phyloP scores from a whole-genome alignment of 2,329 filamentous ascomycete species.

The Raffaelea ambrosiae region DNA sequence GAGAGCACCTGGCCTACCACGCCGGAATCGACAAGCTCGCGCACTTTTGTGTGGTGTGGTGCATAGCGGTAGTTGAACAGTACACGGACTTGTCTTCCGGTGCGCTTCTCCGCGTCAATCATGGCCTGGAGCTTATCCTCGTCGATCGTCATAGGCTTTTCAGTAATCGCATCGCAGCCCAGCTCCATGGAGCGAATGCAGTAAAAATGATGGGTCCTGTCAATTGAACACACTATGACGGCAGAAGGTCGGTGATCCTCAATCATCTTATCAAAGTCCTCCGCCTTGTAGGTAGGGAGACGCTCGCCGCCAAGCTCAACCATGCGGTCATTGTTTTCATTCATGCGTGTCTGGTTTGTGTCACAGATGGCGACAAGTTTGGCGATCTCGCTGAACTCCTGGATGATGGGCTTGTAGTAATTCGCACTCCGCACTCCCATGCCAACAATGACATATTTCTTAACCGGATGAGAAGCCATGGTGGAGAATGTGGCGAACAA shows the following conservation, averaged over 20 bases:
- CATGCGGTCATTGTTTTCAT: conserved; percentile 44
- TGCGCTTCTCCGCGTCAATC: conserved; percentile 43
- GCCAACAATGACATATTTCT: conserved; percentile 48
- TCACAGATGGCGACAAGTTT: conserved; percentile 49
- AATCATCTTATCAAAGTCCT: conserved; percentile 51
- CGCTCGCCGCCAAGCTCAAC: conserved; percentile 32
- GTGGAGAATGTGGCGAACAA: background rate
- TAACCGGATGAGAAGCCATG: conserved; percentile 13
- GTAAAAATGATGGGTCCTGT: conserved; percentile 53
- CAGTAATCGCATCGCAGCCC: conserved; percentile 52
- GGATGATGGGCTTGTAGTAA: conserved; percentile 51
- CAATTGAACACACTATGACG: conserved; percentile 55
- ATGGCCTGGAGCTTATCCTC: conserved; percentile 44
- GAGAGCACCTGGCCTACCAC: conserved; percentile 48
- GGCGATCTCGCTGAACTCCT: conserved; percentile 40
- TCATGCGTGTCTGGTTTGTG: conserved; percentile 51
- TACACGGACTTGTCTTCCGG: conserved; percentile 41
- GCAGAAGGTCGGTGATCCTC: conserved; percentile 20
- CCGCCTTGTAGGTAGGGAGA: conserved; percentile 45
- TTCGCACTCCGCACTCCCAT: conserved; percentile 51
- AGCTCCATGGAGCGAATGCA: conserved; percentile 51
- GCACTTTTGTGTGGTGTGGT: conserved; percentile 55
- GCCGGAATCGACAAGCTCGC: conserved; percentile 42
- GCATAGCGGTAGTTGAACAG: conserved; percentile 59
- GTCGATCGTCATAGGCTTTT: conserved; percentile 59